These are phyloP conservation scores for Kwoniella shandongensis DNA, from an alignment of 768 basidiomycete species.

Conservation along the genomic window DNA sequence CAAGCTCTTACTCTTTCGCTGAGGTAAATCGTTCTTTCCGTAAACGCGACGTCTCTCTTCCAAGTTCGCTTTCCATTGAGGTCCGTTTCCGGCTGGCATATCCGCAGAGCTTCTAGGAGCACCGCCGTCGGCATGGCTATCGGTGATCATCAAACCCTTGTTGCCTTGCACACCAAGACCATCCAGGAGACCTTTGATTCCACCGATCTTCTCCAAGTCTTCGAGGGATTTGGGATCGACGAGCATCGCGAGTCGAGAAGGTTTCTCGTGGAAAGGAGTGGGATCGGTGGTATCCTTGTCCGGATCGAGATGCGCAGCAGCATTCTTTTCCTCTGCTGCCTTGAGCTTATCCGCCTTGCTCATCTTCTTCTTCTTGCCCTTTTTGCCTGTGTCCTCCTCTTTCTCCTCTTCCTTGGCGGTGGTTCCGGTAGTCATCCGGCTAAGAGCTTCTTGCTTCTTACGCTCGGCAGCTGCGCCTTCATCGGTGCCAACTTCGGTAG, in stretches of 20 bases:
- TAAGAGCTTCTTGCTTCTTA: conserved; percentile 15
- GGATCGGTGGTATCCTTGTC: conserved; percentile 59
- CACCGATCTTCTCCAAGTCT: conserved; percentile 68
- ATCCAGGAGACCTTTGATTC: conserved; percentile 64
- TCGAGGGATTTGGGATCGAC: conserved; percentile 85
- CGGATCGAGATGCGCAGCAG: conserved; percentile 46
- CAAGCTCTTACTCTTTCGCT: conserved; percentile 67
- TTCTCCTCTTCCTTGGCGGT: conserved; percentile 20
- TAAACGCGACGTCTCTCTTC: conserved; percentile 68
- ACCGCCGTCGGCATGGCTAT: conserved; percentile 13
- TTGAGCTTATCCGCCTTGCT: conserved; percentile 17
- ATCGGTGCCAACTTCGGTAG: conserved; percentile 31
- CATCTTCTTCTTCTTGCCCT: conserved; percentile 15
- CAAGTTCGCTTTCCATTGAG: conserved; percentile 58
- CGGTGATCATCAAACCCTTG: conserved; percentile 51
- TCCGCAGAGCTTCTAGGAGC: conserved; percentile 13
- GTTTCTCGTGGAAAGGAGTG: conserved; percentile 71
- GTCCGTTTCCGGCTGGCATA: conserved; percentile 23
- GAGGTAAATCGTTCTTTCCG: conserved; percentile 73
- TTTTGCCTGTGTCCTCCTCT: conserved; percentile 8
- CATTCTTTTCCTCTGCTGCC: conserved; percentile 25
- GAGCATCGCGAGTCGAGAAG: conserved; percentile 73
- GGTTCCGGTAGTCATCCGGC: conserved; percentile 16
- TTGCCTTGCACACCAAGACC: conserved; percentile 69
- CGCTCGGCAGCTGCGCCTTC: background rate